Conservation (phyloP, 768 basidiomycete species). For the Hypholoma fasciculare region DNA sequence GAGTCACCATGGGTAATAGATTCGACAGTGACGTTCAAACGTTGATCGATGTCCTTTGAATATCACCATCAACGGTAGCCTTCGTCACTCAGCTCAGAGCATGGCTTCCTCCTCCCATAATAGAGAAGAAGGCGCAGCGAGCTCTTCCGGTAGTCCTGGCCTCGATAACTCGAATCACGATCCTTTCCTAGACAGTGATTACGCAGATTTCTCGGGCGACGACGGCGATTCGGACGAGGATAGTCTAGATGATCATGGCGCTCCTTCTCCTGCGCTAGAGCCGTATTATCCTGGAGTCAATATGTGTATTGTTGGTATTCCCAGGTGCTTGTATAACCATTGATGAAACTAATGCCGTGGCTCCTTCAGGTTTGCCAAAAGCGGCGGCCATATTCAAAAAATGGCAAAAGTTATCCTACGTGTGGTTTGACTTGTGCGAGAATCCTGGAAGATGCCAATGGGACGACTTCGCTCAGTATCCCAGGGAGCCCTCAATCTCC, state of each 20-base stretch:
- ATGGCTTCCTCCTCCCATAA: too few species aligned
- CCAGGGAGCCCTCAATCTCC: background rate
- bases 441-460: slow-evolving; percentile 1
- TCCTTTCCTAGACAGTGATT: background rate
- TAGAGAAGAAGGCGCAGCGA: too few species aligned
- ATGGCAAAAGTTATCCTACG: slow-evolving; percentile 21
- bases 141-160: too few species aligned
- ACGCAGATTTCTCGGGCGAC: slow-evolving; percentile 7
- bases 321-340: too few species aligned
- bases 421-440: slow-evolving; percentile 22
- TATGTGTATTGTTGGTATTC: slow-evolving; percentile 1
- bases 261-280: background rate
- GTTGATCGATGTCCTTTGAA: too few species aligned
- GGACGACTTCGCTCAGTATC: background rate
- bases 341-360: background rate
- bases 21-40: too few species aligned
- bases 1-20: too few species aligned
- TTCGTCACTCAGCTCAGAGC: too few species aligned
- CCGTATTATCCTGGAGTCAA: slow-evolving; percentile 1
- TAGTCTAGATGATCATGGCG: background rate
- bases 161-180: background rate
- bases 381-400: slow-evolving; percentile 15
- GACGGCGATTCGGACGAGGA: slow-evolving; percentile 9
- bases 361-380: slow-evolving; percentile 16
- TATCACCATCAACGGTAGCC: too few species aligned